Percentiles rank a stretch among this genome's conserved stretches.
phyloP scores from a whole-genome alignment of 1,284 basidiomycete species.

The Moesziomyces aphidis region DNA sequence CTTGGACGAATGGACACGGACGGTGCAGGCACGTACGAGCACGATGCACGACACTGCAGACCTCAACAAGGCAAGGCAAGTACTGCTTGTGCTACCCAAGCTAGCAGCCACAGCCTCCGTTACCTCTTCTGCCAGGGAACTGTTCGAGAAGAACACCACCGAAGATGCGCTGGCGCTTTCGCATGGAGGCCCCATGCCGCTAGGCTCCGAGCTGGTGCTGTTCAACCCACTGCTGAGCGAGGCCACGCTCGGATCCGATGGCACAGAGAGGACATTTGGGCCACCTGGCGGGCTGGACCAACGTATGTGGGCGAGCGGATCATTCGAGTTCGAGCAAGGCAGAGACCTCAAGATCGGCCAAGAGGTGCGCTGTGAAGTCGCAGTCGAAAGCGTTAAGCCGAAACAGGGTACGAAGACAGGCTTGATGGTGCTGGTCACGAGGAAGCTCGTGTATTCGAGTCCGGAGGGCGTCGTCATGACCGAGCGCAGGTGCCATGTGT shows the following conservation, averaged over 20 bases:
- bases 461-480: conserved; percentile 19
- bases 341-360: conserved; percentile 26
- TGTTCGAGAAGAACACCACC: conserved; percentile 20
- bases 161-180: conserved; percentile 13
- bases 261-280: conserved; percentile 37
- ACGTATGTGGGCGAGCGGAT: conserved; percentile 49
- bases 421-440: conserved; percentile 39
- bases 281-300: conserved; percentile 44
- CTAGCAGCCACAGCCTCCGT: not conserved
- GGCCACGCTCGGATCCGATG: conserved; percentile 17
- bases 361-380: conserved; percentile 21
- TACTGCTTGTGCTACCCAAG: conserved; percentile 34
- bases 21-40: conserved; percentile 8
- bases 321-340: conserved; percentile 30
- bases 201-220: conserved; percentile 36
- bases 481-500: conserved; percentile 39
- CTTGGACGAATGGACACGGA: conserved; percentile 26
- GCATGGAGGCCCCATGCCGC: conserved; percentile 9
- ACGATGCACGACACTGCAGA: conserved; percentile 40
- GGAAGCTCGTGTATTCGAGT: conserved; percentile 25
- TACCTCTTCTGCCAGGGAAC: conserved; percentile 5
- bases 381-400: conserved; percentile 26
- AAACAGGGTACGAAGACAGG: conserved; percentile 44
- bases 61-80: conserved; percentile 42
- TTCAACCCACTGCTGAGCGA: conserved; percentile 47